Conservation (phyloP, 2,329 filamentous ascomycete genomes). For the Claviceps lovelessii region DNA sequence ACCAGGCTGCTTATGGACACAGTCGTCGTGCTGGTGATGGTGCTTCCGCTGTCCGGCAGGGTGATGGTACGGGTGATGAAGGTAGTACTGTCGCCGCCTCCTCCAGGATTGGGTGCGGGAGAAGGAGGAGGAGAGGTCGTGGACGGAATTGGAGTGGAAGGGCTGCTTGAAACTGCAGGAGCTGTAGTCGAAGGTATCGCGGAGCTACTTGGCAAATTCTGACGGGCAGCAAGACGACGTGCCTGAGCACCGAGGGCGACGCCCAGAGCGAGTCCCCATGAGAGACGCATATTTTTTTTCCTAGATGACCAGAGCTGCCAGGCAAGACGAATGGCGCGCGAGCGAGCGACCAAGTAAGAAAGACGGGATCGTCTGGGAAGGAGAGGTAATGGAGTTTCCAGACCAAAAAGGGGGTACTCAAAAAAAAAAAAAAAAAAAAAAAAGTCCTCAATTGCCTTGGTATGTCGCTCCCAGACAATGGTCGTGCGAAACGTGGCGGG, state of each 20-base stretch:
- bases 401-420: background rate
- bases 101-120: background rate
- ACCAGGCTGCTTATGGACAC: conserved; percentile 14
- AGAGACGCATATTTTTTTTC: conserved; percentile 10
- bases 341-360: background rate
- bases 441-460: background rate
- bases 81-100: conserved; percentile 15
- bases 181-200: background rate
- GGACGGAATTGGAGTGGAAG: conserved; percentile 7
- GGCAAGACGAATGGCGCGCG: background rate
- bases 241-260: conserved; percentile 10
- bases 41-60: conserved; percentile 12
- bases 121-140: background rate
- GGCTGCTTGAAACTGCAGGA: background rate
- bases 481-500: background rate
- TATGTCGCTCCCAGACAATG: background rate
- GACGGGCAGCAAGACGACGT: conserved; percentile 1
- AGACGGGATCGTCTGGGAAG: background rate
- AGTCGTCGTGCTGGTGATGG: conserved; percentile 18
- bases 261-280: conserved; percentile 11
- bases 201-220: background rate
- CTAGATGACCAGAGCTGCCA: conserved; percentile 3
- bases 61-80: conserved; percentile 19
- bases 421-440: background rate
- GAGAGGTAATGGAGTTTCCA: background rate